Evolutionary conservation across 2,329 filamentous ascomycete genomes (phyloP), one percentile per base, ranked within the genome.

Genomic region (Colletotrichum incanum): DNA sequence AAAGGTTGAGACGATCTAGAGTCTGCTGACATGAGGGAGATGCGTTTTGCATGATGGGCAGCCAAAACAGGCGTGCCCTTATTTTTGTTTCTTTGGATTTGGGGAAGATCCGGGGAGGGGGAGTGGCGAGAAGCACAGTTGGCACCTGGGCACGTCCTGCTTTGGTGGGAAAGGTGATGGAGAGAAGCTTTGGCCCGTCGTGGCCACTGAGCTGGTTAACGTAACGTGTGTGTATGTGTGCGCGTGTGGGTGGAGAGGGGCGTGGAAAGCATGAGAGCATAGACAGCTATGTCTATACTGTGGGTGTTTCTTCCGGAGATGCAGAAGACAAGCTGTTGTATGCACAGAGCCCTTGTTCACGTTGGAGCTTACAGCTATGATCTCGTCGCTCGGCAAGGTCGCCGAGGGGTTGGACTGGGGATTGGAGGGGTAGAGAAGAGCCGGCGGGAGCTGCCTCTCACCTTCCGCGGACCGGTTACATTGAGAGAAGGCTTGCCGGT

Each of bases 1-100:
- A 6, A 8, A 39, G 11, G 31, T 62, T 62, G 60, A 41, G 60
- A 62, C 23, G 60, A 50, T 62, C 23, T 62, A 52, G 23, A 26
- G 60, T 28, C 45, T 20, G 34, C 23, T 52, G 34, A 28, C 45
- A 23, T 26, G 45, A 31, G 31, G 41, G 28, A 56, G 54, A 28
- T 28, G 45, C 39, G 45, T 37, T 41, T 62, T 52, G 45, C 60
- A 62, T 52, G 60, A 62, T 14, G 45, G 34, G 18, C 34, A 8
- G 34, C 31, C 31, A 23, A 41, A 50, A 62, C 45, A 5, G 45
- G 16, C 28, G 41, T 41, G n/a, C 60, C 8, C 28, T n/a, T 26
- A n/a, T n/a, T n/a, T n/a, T n/a, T 18, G 49, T 31, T 31, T 28
- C 11, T 14, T 31, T 52, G 31, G 45, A 14, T 37, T 20, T 26